Evolutionary conservation across 768 basidiomycete species (phyloP).

Genomic region (Mycena maculata): DNA sequence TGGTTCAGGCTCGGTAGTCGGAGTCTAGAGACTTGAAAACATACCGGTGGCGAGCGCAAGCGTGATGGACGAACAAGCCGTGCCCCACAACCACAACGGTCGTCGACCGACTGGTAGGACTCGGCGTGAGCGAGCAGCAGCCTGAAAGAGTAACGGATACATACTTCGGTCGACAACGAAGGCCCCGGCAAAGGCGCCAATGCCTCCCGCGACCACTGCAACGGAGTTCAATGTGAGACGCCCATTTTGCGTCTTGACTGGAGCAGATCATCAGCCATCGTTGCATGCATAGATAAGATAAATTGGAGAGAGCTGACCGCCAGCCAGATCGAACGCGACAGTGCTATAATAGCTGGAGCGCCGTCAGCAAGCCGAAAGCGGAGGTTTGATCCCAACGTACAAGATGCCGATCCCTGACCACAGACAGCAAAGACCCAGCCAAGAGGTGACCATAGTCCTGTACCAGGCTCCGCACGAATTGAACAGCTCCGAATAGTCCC

Average conservation of each 20-base stretch:
- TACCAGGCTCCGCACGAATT: constrained; percentile 59
- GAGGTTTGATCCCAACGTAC: constrained; percentile 39
- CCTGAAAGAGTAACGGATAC: background rate
- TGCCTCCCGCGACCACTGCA: constrained; percentile 53
- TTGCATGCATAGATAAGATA: no score
- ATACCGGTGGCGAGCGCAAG: constrained; percentile 55
- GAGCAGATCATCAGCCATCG: background rate
- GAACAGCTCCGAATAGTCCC: constrained; percentile 64
- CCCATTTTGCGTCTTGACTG: constrained; percentile 53
- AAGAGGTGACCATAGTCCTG: constrained; percentile 58
- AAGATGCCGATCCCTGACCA: constrained; percentile 37
- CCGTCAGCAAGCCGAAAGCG: no score
- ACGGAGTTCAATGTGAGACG: constrained; percentile 54
- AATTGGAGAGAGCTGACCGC: constrained; percentile 46
- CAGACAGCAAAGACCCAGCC: constrained; percentile 58
- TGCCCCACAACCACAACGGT: constrained; percentile 61
- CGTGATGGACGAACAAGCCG: constrained; percentile 47
- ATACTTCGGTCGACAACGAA: constrained; percentile 53
- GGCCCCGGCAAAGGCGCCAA: constrained; percentile 55
- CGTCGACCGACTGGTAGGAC: constrained; percentile 50
- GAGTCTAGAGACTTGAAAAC: background rate
- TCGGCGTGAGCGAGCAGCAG: background rate
- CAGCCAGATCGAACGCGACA: constrained; percentile 66
- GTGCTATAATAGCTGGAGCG: constrained; percentile 36
- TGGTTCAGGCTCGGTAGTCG: background rate